These are phyloP conservation scores for Puccinia hordei DNA, from an alignment of 1,284 basidiomycete genomes.

Conservation along the genomic window DNA sequence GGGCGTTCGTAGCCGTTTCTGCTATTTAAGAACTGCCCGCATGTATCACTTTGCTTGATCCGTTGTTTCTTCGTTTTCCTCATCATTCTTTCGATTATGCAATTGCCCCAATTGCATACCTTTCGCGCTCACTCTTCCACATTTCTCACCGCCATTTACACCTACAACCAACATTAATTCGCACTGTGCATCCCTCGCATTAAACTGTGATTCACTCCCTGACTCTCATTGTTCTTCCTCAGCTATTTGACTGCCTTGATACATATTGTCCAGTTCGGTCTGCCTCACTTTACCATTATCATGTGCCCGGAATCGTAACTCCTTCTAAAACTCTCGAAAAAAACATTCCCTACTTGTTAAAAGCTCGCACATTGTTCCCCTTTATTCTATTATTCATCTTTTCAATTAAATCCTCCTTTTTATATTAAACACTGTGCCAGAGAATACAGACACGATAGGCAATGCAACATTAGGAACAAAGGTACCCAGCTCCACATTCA, in stretches of 20 bases:
- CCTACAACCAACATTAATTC: not conserved
- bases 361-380: not conserved
- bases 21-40: not conserved
- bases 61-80: not conserved
- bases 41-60: slow-evolving; percentile 6
- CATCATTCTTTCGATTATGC: slow-evolving; percentile 8
- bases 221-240: not conserved
- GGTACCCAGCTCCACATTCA: too few species aligned
- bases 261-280: too few species aligned
- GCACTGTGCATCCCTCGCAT: not conserved
- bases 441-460: too few species aligned
- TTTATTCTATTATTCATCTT: not conserved
- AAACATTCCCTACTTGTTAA: too few species aligned
- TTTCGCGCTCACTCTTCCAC: not conserved
- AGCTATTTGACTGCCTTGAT: not conserved
- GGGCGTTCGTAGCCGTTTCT: not conserved
- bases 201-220: not conserved
- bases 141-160: not conserved
- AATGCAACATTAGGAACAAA: too few species aligned
- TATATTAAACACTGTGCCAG: not conserved
- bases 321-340: not conserved
- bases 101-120: not conserved
- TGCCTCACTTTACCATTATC: not conserved
- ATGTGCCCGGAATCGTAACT: not conserved
- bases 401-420: not conserved